Evolutionary conservation across 2,329 filamentous ascomycete genomes (phyloP).

Genomic region (Harringtonia lauricola): DNA sequence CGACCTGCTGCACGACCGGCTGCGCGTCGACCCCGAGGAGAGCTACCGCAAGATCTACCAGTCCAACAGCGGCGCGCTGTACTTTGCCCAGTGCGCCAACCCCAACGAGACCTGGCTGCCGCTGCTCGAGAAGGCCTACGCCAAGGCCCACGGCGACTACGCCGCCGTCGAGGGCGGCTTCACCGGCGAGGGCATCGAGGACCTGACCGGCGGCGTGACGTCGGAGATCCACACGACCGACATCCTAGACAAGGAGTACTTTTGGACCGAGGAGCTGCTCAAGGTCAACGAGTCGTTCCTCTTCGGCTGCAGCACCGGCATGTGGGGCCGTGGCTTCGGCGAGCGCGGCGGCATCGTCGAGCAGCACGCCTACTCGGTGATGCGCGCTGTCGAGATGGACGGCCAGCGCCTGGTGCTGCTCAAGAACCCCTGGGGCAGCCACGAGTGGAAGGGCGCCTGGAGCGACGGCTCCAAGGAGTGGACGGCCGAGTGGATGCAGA

Average conservation of each 20-base stretch:
- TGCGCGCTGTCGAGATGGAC: slow-evolving; percentile 38
- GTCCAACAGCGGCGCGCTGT: slow-evolving; percentile 56
- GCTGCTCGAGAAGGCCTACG: slow-evolving; percentile 63
- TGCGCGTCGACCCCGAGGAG: slow-evolving; percentile 40
- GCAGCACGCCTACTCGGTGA: slow-evolving; percentile 49
- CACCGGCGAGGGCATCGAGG: slow-evolving; percentile 32
- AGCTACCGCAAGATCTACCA: slow-evolving; percentile 54
- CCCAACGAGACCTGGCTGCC: slow-evolving; percentile 66
- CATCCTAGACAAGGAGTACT: slow-evolving; percentile 67
- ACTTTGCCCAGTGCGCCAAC: slow-evolving; percentile 59
- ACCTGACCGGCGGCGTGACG: slow-evolving; percentile 58
- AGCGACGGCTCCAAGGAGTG: slow-evolving; percentile 50
- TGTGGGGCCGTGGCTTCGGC: slow-evolving; percentile 52
- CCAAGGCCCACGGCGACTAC: slow-evolving; percentile 69
- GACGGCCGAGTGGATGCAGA: slow-evolving; percentile 44
- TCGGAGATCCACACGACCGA: slow-evolving; percentile 58
- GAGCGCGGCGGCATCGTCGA: slow-evolving; percentile 47
- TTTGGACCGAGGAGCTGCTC: slow-evolving; percentile 73
- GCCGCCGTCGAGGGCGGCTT: slow-evolving; percentile 60
- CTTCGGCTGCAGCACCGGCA: slow-evolving; percentile 58
- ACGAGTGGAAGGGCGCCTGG: slow-evolving; percentile 51
- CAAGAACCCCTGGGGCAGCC: slow-evolving; percentile 49
- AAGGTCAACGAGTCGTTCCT: slow-evolving; percentile 73
- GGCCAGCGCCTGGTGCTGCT: slow-evolving; percentile 40
- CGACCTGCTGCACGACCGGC: slow-evolving; percentile 31